Base-by-base conservation (phyloP, 1,284 basidiomycete genomes). In the Puccinia triticina region DNA sequence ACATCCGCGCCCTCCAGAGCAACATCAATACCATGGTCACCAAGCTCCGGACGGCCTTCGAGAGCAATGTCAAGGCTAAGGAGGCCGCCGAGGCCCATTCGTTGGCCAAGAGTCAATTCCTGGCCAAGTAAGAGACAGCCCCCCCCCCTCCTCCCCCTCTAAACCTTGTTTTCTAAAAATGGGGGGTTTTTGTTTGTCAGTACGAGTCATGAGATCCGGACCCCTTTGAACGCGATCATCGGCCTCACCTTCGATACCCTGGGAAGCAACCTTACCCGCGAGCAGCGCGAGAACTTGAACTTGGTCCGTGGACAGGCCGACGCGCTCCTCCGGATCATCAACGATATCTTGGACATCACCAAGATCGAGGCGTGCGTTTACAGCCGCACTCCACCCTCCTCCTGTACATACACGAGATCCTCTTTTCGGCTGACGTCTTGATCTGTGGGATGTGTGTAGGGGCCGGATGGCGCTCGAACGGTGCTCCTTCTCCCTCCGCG, bases 11-110 rank as follows among this genome's bases (percentile, higher is more conserved):
- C 48, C 74, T 82, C 11, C 73, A 82, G 53, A 82, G 74, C 71
- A 76, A 82, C 26, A 82, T 82, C n/a, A 82, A 82, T 40, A 76
- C 81, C n/a, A 82, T 82, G 81, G 81, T 82, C 59, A 76, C 74
- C n/a, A 82, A 77, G 48, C 74, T 82, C 7, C 46, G 81, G 26
- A 77, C 73, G 12, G 81, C 81, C 11, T 77, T 82, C 37, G 73
- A 82, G 53, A 82, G 74, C 43, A 82, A 82, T n/a, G 74, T 77
- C n/a, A 77, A 76, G 40, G 81, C 81, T 32, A 82, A 77, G 37
- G 81, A 82, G 55, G 73, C 81, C n/a, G 81, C 81, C 14, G 81
- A 82, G 66, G 73, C 74, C 34, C 73, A 76, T 77, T 76, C 73
- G 23, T 55, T 76, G 53, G 74, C 73, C 12, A 82, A 82, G 66